Evolutionary conservation across 2,329 filamentous ascomycete genomes (phyloP), one percentile per base, ranked within the genome.

Genomic region (Colletotrichum filicis): DNA sequence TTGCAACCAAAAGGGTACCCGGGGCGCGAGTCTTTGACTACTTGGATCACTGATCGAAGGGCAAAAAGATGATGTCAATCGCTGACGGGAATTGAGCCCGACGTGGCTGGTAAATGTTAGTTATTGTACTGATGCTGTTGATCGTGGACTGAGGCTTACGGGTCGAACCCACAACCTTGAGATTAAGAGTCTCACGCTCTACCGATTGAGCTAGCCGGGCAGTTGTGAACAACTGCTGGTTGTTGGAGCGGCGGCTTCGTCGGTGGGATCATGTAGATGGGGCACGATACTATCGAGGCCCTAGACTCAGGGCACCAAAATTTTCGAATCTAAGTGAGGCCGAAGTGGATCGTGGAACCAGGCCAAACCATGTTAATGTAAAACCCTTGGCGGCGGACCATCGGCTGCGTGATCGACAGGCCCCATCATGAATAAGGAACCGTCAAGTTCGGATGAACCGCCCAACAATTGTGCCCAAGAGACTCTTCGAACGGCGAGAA

Each of bases 161-260:
- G 73, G 62, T 87, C 86, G 86, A 87, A 89, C 87, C 85, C 85
- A 83, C 85, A 87, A 84, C 85, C 86, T 88, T 87, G 84, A 87
- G 86, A 87, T 87, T 89, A 89, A 89, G 90, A 92, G 90, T 91
- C 90, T 91, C 87, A 92, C 90, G 90, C 90, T 92, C 90, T 92
- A 92, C 88, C 88, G 88, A 91, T 91, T 90, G 89, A 91, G 89
- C 89, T 90, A 91, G 86, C 87, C 86, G 84, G 86, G 86, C 53
- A 59, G 55, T 28, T 28, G 7, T 8, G 0, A 14, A 14, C 59
- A 68, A 30, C 42, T 64, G 55, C 59, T 46, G 59, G 59, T 53
- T 62, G 60, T 19, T 22, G n/a, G n/a, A 49, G 52, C 52, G 9
- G 14, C 1, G 2, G 1, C 3, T 22, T 2, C 7, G 14, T 2